A percentile compares a stretch with the other conserved stretches of the same genome.
Conservation (phyloP, 129 eudicot species). For the Kitagawia praeruptora region DNA sequence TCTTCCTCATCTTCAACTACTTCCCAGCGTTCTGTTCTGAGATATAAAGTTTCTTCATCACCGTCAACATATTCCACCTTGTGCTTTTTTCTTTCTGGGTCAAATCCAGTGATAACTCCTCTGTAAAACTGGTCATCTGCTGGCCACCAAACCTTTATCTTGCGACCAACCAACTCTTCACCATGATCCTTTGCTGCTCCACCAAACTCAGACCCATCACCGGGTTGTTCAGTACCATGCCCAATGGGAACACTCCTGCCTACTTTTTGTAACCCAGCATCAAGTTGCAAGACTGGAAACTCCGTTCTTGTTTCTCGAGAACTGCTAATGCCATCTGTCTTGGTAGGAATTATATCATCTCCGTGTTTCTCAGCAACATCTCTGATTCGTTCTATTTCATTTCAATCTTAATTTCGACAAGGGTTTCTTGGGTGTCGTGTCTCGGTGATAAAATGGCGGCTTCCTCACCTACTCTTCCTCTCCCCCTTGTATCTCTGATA, state of each 20-base stretch:
- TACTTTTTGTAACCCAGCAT: not conserved
- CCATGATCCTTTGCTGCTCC: conserved; percentile 18
- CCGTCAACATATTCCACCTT: conserved; percentile 23
- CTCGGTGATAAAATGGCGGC: too few species aligned
- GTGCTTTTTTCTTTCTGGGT: conserved; percentile 14
- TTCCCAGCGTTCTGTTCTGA: conserved; percentile 19
- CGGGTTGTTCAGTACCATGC: conserved; percentile 3
- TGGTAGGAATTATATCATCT: not conserved
- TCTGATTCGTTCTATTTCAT: conserved; percentile 2
- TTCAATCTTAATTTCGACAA: too few species aligned
- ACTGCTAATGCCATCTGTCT: conserved; percentile 3
- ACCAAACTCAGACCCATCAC: not conserved
- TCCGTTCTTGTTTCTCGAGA: not conserved
- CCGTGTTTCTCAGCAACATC: not conserved
- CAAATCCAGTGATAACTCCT: conserved; percentile 22
- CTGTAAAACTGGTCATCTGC: conserved; percentile 30
- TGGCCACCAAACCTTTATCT: conserved; percentile 70
- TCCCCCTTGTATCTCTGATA: too few species aligned
- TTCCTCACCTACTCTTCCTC: too few species aligned
- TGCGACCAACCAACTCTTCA: conserved; percentile 39
- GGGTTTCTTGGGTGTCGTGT: too few species aligned
- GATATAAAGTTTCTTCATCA: conserved; percentile 19
- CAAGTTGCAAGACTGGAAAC: not conserved
- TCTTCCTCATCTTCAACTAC: conserved; percentile 30
- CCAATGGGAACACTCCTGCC: conserved; percentile 10